These are phyloP conservation scores for Teunomyces atbi DNA, from an alignment of 805 yeast species.

Conservation along the genomic window DNA sequence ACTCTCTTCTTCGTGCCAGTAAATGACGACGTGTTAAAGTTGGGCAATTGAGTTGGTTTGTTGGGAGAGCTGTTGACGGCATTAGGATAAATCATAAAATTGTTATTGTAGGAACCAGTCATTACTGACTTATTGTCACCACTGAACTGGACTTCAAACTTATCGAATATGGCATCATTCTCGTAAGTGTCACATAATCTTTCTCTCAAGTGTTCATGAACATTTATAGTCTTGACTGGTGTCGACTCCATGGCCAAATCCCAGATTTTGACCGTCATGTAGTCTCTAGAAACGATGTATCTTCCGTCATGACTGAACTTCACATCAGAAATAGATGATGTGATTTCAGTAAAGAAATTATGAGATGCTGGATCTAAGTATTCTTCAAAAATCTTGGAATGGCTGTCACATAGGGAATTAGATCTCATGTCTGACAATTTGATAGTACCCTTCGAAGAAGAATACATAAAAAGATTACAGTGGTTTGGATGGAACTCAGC, in stretches of 20 bases:
- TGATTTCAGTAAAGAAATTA: constrained; percentile 95
- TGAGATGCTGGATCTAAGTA: constrained; percentile 89
- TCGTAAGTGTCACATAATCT: constrained; percentile 96
- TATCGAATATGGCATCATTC: constrained; percentile 97
- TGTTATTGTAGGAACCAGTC: constrained; percentile 97
- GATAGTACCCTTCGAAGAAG: constrained; percentile 92
- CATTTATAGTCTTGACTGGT: constrained; percentile 91
- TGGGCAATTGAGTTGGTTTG: constrained; percentile 9
- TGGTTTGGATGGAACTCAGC: constrained; percentile 93
- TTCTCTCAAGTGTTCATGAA: constrained; percentile 93
- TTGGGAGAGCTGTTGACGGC: constrained; percentile 42
- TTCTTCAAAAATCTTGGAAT: constrained; percentile 86
- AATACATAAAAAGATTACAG: constrained; percentile 93
- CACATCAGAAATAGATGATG: constrained; percentile 90
- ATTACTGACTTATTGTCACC: constrained; percentile 90
- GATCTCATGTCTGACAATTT: constrained; percentile 96
- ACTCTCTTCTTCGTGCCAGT: constrained; percentile 11
- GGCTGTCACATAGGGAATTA: constrained; percentile 89
- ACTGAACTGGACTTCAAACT: constrained; percentile 92
- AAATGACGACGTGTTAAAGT: constrained; percentile 13
- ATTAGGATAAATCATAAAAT: constrained; percentile 94
- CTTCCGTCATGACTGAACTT: constrained; percentile 90
- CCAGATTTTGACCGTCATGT: constrained; percentile 97
- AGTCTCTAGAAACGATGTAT: constrained; percentile 95
- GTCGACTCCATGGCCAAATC: constrained; percentile 95